Evolutionary conservation across 768 basidiomycete genomes (phyloP).

Genomic region (Mycena polygramma): DNA sequence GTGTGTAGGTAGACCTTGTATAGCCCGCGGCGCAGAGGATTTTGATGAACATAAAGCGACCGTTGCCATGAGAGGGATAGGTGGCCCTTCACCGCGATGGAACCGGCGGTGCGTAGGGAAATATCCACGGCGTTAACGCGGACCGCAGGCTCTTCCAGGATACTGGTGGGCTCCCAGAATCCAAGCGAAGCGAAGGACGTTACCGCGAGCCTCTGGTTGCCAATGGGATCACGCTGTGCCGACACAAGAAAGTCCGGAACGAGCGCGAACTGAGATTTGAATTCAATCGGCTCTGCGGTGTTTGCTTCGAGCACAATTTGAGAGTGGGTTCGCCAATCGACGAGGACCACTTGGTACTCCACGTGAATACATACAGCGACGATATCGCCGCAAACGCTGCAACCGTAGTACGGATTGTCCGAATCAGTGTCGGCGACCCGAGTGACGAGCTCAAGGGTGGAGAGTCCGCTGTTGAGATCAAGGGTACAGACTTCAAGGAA

Average conservation of each 20-base stretch:
- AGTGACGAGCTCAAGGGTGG: neutral
- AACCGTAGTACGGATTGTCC: neutral
- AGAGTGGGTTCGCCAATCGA: slow-evolving; percentile 18
- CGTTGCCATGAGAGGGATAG: no score
- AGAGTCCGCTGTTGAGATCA: neutral
- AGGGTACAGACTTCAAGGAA: slow-evolving; percentile 7
- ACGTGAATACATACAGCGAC: neutral
- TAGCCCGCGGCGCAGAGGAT: neutral
- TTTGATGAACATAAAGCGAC: slow-evolving; percentile 1
- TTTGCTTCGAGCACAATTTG: neutral
- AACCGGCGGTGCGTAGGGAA: neutral
- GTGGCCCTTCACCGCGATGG: neutral
- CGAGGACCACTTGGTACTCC: neutral
- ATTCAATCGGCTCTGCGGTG: neutral
- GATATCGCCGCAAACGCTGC: slow-evolving; percentile 4
- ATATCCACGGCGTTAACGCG: neutral
- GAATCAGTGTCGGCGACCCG: neutral
- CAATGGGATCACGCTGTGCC: neutral
- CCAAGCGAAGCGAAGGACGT: neutral
- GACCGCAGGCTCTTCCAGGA: neutral
- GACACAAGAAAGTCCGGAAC: neutral
- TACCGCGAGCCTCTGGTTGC: neutral
- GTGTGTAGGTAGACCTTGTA: slow-evolving; percentile 6
- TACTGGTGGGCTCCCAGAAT: slow-evolving; percentile 1
- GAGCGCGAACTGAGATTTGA: neutral